Percentiles rank a stretch among this genome's conserved stretches.
Conservation (phyloP, 495 filamentous ascomycete species). For the Penicillium diatomitis region DNA sequence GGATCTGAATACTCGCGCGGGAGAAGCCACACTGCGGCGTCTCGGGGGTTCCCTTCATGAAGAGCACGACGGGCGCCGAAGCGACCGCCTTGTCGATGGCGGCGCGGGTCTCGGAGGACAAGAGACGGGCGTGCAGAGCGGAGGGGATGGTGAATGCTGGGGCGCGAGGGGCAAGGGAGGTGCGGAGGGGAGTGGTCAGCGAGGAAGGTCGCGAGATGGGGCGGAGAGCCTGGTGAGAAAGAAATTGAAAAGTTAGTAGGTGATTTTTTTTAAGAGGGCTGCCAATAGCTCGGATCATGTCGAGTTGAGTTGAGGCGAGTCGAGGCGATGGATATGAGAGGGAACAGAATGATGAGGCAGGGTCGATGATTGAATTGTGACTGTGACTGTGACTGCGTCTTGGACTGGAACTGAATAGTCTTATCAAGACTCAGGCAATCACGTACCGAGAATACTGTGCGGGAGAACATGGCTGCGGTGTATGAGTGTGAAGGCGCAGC, state of each 20-base stretch:
- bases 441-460: conserved; percentile 28
- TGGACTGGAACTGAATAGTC: no score
- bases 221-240: conserved; percentile 25
- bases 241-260: not conserved
- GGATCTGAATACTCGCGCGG: conserved; percentile 85
- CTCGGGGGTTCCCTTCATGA: conserved; percentile 98
- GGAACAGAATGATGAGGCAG: not conserved
- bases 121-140: conserved; percentile 44
- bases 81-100: conserved; percentile 83
- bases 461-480: conserved; percentile 27
- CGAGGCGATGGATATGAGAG: not conserved
- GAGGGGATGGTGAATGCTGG: conserved; percentile 24
- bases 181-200: conserved; percentile 1
- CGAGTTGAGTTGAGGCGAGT: not conserved
- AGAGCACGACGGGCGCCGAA: conserved; percentile 85
- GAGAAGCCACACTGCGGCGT: conserved; percentile 98
- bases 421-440: not conserved
- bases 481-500: not conserved
- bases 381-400: no score
- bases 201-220: conserved; percentile 23
- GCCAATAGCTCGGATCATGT: no score
- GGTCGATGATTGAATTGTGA: no score
- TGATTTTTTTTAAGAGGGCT: no score
- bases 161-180: conserved; percentile 10
- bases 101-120: conserved; percentile 65